These are phyloP conservation scores for Stagonosporopsis cucurbitacearum DNA, from an alignment of 2,329 filamentous ascomycete species.

Conservation along the genomic window DNA sequence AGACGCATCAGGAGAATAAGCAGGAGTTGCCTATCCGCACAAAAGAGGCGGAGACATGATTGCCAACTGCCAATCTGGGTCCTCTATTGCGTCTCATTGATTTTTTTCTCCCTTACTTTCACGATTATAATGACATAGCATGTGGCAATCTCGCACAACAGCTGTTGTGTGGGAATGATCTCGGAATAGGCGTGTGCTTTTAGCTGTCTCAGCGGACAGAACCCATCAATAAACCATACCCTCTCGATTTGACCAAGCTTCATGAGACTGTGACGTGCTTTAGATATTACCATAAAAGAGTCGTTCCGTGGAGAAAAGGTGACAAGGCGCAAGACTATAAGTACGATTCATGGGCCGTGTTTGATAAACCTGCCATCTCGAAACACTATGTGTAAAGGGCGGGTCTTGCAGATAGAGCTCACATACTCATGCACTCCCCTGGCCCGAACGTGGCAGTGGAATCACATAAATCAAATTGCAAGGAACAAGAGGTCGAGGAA, in stretches of 20 bases:
- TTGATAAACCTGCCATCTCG: neutral
- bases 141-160: constrained; percentile 3
- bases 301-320: neutral
- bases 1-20: constrained; percentile 14
- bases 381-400: neutral
- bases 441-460: neutral
- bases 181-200: neutral
- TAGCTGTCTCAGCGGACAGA: neutral
- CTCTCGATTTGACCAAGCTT: neutral
- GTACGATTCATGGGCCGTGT: neutral
- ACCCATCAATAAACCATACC: neutral
- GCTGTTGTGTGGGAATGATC: neutral
- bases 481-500: neutral
- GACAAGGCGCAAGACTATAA: neutral
- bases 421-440: neutral
- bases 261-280: neutral
- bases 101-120: constrained; percentile 11
- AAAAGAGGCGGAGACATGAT: constrained; percentile 20
- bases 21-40: constrained; percentile 20
- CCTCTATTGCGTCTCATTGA: constrained; percentile 12
- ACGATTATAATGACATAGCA: constrained; percentile 13
- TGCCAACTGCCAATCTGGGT: constrained; percentile 1
- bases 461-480: neutral
- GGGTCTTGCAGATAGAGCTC: neutral
- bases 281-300: neutral